Evolutionary conservation across 2,329 filamentous ascomycete genomes (phyloP), one percentile per base, ranked within the genome.

Genomic region (Nothophaeocryptopus gaeumannii): DNA sequence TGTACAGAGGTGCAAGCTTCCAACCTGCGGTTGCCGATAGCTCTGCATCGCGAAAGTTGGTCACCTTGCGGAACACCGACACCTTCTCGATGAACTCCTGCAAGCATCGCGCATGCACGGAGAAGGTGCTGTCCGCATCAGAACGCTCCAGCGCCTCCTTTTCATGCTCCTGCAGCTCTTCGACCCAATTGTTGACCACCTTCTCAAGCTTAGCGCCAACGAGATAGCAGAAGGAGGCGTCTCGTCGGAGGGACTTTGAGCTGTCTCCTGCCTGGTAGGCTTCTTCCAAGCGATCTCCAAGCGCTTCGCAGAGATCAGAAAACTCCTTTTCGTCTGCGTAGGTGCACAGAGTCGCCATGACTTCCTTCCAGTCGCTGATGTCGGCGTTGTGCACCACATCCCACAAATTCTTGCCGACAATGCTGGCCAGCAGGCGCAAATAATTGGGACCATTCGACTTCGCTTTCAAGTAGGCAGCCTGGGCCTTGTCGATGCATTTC

Each of bases 31-130:
- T 77, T 60, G 88, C 81, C 39, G 74, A 73, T 56, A 82, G 81
- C 65, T 96, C 90, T 8, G 74, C 71, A 67, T 99, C 93, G 62
- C 87, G 76, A 75, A 96, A 99, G 65, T 92, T 90, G 55, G 90
- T 91, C 37, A 96, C 91, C 60, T 93, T 82, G 47, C 93, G 86
- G 83, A 99, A 99, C 46, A 99, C 82, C 0, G 91, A 95, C 39
- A 99, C 93, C 77, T 99, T 99, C 74, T 99, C 93, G 55, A 99
- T 95, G 66, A 99, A 92, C 58, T 88, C 85, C 70, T 97, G 93
- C 37, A 99, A 75, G 39, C 87, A 86, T 54, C 84, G 84, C 47
- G 92, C 90, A 63, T 97, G 93, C 42, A 97, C 84, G 0, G 92
- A 95, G 72, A 96, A 99, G 50, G 83, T 86, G 15, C 88, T 92